These are phyloP conservation scores for Saitozyma podzolica DNA, from an alignment of 768 basidiomycete species.

Conservation along the genomic window DNA sequence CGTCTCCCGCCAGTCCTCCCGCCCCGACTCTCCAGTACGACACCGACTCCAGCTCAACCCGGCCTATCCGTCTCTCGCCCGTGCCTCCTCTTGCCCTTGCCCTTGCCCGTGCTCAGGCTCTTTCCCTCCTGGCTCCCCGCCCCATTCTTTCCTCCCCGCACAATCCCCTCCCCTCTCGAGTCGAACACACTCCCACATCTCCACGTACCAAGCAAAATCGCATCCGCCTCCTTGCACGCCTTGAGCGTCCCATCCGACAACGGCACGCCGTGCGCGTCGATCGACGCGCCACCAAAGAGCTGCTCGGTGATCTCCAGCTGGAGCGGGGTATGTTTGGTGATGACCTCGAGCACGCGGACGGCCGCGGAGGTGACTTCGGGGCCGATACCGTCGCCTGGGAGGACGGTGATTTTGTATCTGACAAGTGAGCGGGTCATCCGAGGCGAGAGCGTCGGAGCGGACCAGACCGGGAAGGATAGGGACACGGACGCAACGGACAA, in stretches of 20 bases:
- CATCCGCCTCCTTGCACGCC: constrained; percentile 90
- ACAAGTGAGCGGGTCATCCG: constrained; percentile 1
- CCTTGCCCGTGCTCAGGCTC: no score
- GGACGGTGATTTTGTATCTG: constrained; percentile 83
- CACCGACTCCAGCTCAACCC: no score
- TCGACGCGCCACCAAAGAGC: constrained; percentile 88
- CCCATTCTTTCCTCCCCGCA: no score
- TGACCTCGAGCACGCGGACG: constrained; percentile 71
- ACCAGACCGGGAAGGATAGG: no score
- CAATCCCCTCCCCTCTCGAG: neutral
- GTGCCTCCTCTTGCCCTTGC: no score
- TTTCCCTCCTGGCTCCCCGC: no score
- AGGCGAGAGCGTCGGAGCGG: no score
- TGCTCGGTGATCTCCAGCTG: constrained; percentile 72
- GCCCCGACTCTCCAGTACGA: no score
- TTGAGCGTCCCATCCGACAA: constrained; percentile 79
- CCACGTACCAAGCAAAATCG: constrained; percentile 82
- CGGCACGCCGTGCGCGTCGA: constrained; percentile 82
- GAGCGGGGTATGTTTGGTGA: constrained; percentile 66
- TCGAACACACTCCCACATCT: neutral
- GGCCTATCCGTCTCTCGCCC: neutral
- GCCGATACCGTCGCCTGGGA: constrained; percentile 97
- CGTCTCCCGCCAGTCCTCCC: no score
- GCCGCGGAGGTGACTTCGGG: constrained; percentile 89
- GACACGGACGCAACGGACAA: no score